Base-by-base conservation (phyloP, 139 green algal species). In the Pseudopediastrum boryanum region DNA sequence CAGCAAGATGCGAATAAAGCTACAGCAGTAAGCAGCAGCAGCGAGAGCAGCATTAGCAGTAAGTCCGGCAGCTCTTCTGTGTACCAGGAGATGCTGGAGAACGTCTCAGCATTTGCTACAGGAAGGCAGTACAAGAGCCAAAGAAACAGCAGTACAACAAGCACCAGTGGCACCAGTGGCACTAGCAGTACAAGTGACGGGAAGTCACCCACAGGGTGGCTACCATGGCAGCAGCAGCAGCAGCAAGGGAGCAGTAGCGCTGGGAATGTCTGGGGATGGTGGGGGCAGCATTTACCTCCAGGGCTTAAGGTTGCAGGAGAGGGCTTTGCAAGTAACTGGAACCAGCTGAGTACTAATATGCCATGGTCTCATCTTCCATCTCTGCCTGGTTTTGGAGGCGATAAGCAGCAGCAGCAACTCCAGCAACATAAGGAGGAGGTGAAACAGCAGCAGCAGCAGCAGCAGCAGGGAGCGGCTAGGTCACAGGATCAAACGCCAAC, bases 381-480 rank as follows among this genome's bases (percentile, higher is more conserved):
- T 19, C 21, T 59, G 19, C 16, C 19, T 21, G 19, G 19, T 59
- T 59, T 19, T 19, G 50, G 21, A 19, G 50, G 19, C 19, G 19
- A 21, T 19, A 19, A 21, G n/a, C 72, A 62, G 41, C 31, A 70
- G 72, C 58, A 62, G 27, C 59, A 62, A 42, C 72, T 79, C 58
- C 72, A 70, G 10, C 33, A 59, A 1, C 61, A 70, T n/a, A 16
- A 73, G 56, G 31, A 81, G 43, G 25, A 64, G 62, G 46, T 74
- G 61, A 16, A 67, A 25, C 58, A 31, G 58, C 58, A 31, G 74
- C 74, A 41, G 74, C 44, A 38, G 5, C 41, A 21, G 61, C 13
- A 51, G 62, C 74, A 72, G 74, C 74, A 54, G 74, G n/a, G n/a
- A n/a, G n/a, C n/a, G n/a, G 51, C 59, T 35, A 44, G 46, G 44